Percentiles rank a stretch among this genome's conserved stretches.
Conservation (phyloP, 75 land plant genomes). For the Selaginella moellendorffii region DNA sequence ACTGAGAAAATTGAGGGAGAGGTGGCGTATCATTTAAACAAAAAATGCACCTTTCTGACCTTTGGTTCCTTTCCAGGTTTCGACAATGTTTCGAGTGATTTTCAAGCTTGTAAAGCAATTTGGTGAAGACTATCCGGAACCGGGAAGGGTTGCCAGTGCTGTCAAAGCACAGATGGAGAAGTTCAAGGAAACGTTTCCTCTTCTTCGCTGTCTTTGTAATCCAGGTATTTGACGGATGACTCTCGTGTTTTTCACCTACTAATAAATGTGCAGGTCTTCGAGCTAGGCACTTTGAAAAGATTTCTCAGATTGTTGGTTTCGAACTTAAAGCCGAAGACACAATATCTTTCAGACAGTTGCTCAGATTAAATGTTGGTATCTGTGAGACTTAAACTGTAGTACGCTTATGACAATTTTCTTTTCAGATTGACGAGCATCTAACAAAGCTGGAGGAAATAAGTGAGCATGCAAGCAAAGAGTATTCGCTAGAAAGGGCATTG, state of each 20-base stretch:
- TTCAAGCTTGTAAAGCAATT: conserved; percentile 25
- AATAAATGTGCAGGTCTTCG: conserved; percentile 18
- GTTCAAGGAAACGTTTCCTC: conserved; percentile 25
- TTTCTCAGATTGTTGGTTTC: conserved; percentile 28
- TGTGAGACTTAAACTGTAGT: too few relatives aligned
- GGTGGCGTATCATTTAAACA: too few relatives aligned
- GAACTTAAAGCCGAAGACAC: conserved; percentile 28
- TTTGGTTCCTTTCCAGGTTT: conserved; percentile 15
- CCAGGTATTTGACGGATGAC: conserved; percentile 28
- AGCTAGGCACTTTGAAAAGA: conserved; percentile 22
- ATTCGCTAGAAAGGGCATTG: conserved; percentile 21
- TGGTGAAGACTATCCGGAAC: conserved; percentile 21
- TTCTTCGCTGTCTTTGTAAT: conserved; percentile 28
- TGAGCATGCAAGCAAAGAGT: conserved; percentile 32
- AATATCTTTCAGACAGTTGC: conserved; percentile 21
- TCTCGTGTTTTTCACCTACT: too few relatives aligned
- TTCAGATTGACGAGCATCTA: conserved; percentile 27
- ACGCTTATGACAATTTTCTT: neutral
- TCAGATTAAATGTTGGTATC: conserved; percentile 11
- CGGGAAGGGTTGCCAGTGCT: conserved; percentile 22
- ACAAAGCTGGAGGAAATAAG: conserved; percentile 26
- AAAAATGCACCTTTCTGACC: too few relatives aligned
- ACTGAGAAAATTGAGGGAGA: conserved; percentile 25
- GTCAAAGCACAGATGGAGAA: conserved; percentile 19
- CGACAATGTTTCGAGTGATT: conserved; percentile 20